Evolutionary conservation across 2,329 filamentous ascomycete genomes (phyloP), one percentile per base, ranked within the genome.

Genomic region (Penicillium paneum): DNA sequence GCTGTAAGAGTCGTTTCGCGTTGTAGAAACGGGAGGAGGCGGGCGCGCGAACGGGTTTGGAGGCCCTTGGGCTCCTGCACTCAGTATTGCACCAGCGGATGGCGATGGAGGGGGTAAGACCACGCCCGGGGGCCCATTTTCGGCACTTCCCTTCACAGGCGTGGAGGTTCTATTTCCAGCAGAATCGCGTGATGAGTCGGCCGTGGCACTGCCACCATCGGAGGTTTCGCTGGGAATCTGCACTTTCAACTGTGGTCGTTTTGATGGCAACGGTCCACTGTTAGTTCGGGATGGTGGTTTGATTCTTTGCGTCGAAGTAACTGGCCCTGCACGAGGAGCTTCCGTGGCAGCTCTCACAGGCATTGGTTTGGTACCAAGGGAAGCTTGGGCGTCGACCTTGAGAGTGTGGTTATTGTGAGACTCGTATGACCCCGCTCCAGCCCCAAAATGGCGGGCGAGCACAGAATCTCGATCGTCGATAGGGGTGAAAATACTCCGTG

Each of bases 21-120:
- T 59, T 36, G 65, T 63, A 42, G 69, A 56, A 15, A 61, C 68
- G n/a, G 91, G 90, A 5, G 89, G 91, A 26, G 87, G 83, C 0
- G 93, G 94, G 39, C 93, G 83, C 8, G 94, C 94, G 71, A 97
- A 99, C 0, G 94, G 94, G 71, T 99, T 99, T 2, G 91, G 91
- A 13, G 94, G 94, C 0, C 94, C 94, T 35, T 87, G 88, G 8
- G 94, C 93, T 38, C 94, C 94, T 0, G 94, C 94, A 44, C 91
- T 96, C 52, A 97, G 79, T 7, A 97, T 79, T 2, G 91, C 85
- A 21, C 89, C 89, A 2, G 91, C 89, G 29, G 91, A 96, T 0
- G 94, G 93, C 1, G 94, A 97, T 0, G 94, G 94, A 8, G 93
- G 93, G 17, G 94, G 94, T 6, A 99, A 80, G 3, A 97, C 90